These are phyloP conservation scores for Penicillium oxalicum DNA, from an alignment of 2,329 filamentous ascomycete genomes.

Conservation along the genomic window DNA sequence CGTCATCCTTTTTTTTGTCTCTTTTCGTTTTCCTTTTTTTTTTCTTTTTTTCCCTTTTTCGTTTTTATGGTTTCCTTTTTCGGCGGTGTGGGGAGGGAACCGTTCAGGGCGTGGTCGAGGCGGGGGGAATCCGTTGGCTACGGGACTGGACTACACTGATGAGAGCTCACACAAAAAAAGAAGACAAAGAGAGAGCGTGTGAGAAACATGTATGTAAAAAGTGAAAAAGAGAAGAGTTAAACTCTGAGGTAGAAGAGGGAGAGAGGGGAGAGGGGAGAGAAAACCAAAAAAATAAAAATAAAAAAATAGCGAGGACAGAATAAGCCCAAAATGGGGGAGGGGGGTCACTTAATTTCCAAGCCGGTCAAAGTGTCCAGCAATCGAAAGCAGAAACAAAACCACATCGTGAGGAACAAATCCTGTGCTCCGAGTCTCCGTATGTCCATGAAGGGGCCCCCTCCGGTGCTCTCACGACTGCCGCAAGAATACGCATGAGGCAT, in stretches of 20 bases:
- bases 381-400: no score
- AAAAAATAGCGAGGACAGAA: background rate
- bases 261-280: background rate
- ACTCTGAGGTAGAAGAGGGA: background rate
- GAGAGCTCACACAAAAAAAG: background rate
- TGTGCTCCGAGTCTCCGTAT: no score
- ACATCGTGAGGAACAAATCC: no score
- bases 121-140: slow-evolving; percentile 1
- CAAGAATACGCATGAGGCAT: no score
- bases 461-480: no score
- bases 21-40: no score
- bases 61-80: no score
- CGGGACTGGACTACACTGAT: background rate
- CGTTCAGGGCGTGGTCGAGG: slow-evolving; percentile 13
- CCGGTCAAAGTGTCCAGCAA: no score
- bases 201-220: background rate
- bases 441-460: background rate
- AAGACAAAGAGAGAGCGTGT: background rate
- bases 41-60: no score
- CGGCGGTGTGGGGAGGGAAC: no score
- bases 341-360: background rate
- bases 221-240: no score
- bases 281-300: background rate
- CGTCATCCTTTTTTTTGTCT: slow-evolving; percentile 8
- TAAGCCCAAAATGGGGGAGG: background rate